Conservation (phyloP, 371 early-diverging fungal genomes). For the Capniomyces stellatus region DNA sequence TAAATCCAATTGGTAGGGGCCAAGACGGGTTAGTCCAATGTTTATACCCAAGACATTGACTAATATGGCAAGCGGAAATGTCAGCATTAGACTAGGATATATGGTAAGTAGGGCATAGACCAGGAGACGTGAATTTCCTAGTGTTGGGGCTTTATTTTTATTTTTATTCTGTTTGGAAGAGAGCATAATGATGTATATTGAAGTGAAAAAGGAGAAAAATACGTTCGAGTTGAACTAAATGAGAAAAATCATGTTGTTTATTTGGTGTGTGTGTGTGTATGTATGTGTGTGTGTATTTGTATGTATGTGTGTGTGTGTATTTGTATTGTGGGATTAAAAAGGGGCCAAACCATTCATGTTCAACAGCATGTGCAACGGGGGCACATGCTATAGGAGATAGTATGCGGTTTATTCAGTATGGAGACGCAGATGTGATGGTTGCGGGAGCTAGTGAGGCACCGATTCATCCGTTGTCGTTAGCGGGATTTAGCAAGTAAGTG, state of each 20-base stretch:
- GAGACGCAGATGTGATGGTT: conserved; percentile 90
- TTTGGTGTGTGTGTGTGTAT: too few species aligned
- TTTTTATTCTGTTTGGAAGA: too few species aligned
- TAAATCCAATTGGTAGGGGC: conserved; percentile 50
- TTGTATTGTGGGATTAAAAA: conserved; percentile 8
- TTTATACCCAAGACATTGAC: conserved; percentile 77
- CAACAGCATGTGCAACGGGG: conserved; percentile 91
- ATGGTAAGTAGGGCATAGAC: too few species aligned
- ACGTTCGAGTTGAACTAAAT: too few species aligned
- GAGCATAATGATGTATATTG: too few species aligned
- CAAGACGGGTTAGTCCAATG: conserved; percentile 66
- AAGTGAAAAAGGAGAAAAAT: too few species aligned
- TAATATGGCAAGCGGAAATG: conserved; percentile 89
- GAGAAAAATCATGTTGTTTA: too few species aligned
- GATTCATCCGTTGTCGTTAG: conserved; percentile 66
- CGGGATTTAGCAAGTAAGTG: conserved; percentile 53
- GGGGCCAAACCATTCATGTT: conserved; percentile 84
- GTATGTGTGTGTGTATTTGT: too few species aligned
- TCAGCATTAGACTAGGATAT: conserved; percentile 74
- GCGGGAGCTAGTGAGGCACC: conserved; percentile 87
- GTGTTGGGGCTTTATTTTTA: too few species aligned
- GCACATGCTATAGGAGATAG: conserved; percentile 90
- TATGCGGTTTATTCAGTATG: conserved; percentile 70
- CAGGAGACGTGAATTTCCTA: too few species aligned
- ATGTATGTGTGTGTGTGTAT: too few species aligned